Evolutionary conservation across 257 asterid species (phyloP), one percentile per base, ranked within the genome.

Genomic region (Paulownia fortunei): DNA sequence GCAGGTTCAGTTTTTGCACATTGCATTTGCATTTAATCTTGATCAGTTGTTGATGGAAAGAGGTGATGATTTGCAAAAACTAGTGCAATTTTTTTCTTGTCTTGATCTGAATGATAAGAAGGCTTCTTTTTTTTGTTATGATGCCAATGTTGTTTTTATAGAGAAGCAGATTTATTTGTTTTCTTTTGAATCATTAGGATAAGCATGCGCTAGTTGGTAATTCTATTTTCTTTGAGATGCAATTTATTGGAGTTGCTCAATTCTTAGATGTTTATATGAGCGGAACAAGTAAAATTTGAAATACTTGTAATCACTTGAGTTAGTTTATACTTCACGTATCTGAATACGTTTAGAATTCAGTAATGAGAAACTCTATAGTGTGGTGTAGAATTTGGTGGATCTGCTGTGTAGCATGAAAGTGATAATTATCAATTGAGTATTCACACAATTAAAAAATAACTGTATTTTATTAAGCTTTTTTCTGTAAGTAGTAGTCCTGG

Each of bases 11-110:
- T 62, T 72, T 41, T 58, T 26, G 42, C 66, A 1, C 32, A 46
- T 58, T 64, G 54, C 21, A 24, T 56, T 80, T 70, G 47, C 47
- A 41, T 69, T 56, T 58, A 42, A 51, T 51, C 69, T 75, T 16
- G 55, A 26, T 46, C 18, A 15, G 59, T 26, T 21, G 8, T 21
- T 30, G 54, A 62, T 18, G 36, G 66, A n/a, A n/a, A 24, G 64
- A 16, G 39, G 30, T 16, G 19, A 70, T 32, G 56, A 47, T 26
- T 16, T 32, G 72, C 55, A 55, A 39, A 37, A 10, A 2, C 8
- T 66, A 10, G 32, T 6, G 36, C 11, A 47, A 2, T 24, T 47
- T 11, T 37, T 24, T 47, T 19, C 24, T 16, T 26, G 19, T 46
- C 46, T 66, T 55, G 75, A n/a, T 66, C 68, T 32, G 10, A 54